phyloP scores from a whole-genome alignment of 2,329 filamentous ascomycete genomes.

The Xylariaceae sp. region DNA sequence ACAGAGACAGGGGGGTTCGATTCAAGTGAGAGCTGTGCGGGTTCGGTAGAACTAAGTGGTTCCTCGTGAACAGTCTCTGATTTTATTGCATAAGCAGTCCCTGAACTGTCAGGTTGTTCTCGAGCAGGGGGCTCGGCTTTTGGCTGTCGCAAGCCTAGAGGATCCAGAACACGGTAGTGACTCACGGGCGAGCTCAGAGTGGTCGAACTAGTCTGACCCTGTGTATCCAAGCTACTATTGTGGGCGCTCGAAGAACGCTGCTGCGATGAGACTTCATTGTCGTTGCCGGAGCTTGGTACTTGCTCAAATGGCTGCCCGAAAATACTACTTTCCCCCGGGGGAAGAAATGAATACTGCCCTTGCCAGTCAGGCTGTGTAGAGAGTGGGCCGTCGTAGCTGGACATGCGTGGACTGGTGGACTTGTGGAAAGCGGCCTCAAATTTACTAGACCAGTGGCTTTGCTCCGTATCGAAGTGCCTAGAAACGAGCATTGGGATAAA shows the following conservation, averaged over 20 bases:
- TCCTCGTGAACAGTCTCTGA: slow-evolving; percentile 47
- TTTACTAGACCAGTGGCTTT: slow-evolving; percentile 62
- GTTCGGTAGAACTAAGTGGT: slow-evolving; percentile 47
- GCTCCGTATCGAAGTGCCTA: slow-evolving; percentile 59
- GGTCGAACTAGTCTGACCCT: slow-evolving; percentile 59
- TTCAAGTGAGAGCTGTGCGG: slow-evolving; percentile 46
- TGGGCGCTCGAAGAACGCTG: slow-evolving; percentile 46
- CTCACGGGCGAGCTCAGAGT: slow-evolving; percentile 42
- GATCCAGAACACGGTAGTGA: slow-evolving; percentile 47
- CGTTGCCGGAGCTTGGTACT: slow-evolving; percentile 44
- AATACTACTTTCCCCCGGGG: slow-evolving; percentile 51
- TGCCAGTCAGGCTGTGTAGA: slow-evolving; percentile 64
- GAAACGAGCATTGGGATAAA: slow-evolving; percentile 63
- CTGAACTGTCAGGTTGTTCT: slow-evolving; percentile 44
- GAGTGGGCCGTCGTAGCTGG: slow-evolving; percentile 59
- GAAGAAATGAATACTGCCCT: slow-evolving; percentile 58
- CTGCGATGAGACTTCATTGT: slow-evolving; percentile 42
- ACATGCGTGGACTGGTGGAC: slow-evolving; percentile 60
- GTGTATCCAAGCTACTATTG: slow-evolving; percentile 62
- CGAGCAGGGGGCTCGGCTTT: slow-evolving; percentile 48
- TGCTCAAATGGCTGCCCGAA: slow-evolving; percentile 54
- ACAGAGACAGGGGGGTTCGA: slow-evolving; percentile 49
- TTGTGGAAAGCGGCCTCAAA: slow-evolving; percentile 55
- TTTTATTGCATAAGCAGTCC: slow-evolving; percentile 46
- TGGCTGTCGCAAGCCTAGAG: slow-evolving; percentile 49